Conservation (phyloP, 1,284 basidiomycete species). For the Ustilago shanxiensis region DNA sequence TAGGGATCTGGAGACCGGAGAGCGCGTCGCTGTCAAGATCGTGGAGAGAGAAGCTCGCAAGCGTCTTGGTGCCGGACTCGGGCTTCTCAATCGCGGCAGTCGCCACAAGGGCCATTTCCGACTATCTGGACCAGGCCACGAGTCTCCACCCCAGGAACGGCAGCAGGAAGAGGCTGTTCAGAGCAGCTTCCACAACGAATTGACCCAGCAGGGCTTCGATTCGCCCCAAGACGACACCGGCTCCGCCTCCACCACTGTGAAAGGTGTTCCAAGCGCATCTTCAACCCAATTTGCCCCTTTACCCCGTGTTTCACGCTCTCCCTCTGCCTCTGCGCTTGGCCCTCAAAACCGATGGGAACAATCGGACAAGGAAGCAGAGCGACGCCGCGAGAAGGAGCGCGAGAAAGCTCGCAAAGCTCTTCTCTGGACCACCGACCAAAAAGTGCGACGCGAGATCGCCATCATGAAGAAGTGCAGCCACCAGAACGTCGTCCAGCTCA, state of each 20-base stretch:
- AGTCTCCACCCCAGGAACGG: constrained; percentile 2
- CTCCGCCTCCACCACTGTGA: constrained; percentile 31
- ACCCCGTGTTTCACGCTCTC: constrained; percentile 36
- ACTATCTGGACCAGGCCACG: constrained; percentile 8
- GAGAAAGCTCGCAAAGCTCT: constrained; percentile 56
- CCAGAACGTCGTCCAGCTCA: constrained; percentile 88
- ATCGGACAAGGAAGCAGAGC: constrained; percentile 45
- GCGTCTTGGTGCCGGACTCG: constrained; percentile 55
- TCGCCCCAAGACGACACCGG: constrained; percentile 26
- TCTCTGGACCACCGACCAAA: constrained; percentile 68
- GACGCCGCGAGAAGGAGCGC: constrained; percentile 54
- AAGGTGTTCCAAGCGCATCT: constrained; percentile 25
- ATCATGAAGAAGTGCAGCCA: constrained; percentile 95
- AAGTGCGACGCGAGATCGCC: constrained; percentile 78
- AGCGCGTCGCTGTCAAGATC: constrained; percentile 68
- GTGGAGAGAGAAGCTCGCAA: constrained; percentile 65
- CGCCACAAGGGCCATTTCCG: constrained; percentile 31
- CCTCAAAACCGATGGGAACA: constrained; percentile 30
- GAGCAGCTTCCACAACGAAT: neutral
- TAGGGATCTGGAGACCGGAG: constrained; percentile 61
- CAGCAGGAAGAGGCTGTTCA: neutral
- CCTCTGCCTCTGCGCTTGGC: constrained; percentile 19
- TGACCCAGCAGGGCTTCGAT: constrained; percentile 4
- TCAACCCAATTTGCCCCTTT: constrained; percentile 38
- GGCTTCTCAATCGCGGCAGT: constrained; percentile 30